Conservation (phyloP, 139 green algal genomes). For the Chlorella sp. region DNA sequence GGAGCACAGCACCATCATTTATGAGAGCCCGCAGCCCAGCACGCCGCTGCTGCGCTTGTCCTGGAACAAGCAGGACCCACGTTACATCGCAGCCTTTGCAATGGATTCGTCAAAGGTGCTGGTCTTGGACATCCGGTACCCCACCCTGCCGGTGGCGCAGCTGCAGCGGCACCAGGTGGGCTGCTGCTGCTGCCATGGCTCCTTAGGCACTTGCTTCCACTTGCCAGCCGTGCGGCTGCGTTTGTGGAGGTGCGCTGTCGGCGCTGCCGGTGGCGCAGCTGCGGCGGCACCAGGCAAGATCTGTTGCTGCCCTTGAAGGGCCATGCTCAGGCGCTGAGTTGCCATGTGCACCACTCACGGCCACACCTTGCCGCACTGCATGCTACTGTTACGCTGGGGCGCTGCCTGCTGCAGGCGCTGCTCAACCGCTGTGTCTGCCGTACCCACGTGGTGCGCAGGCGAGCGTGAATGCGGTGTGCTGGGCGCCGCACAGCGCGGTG, state of each 20-base stretch:
- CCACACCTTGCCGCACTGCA: no score
- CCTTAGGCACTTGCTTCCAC: no score
- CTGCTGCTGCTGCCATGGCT: no score
- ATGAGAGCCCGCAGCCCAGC: conserved; percentile 82
- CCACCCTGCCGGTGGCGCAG: conserved; percentile 90
- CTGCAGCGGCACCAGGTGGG: conserved; percentile 75
- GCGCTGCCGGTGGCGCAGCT: no score
- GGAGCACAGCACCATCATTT: conserved; percentile 98
- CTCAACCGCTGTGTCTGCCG: not conserved
- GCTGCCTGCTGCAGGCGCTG: no score
- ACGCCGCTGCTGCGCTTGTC: conserved; percentile 91
- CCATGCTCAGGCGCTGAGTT: no score
- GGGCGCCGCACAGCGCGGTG: conserved; percentile 91
- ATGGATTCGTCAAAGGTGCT: conserved; percentile 84
- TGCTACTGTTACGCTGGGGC: no score
- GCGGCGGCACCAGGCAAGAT: no score
- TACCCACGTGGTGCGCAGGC: conserved; percentile 37
- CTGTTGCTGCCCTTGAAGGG: no score
- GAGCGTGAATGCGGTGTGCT: conserved; percentile 89
- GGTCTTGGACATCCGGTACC: conserved; percentile 93
- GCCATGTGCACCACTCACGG: no score
- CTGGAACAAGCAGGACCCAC: conserved; percentile 98
- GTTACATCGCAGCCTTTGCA: conserved; percentile 85
- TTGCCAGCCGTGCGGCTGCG: no score
- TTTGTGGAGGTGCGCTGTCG: no score